A percentile compares a stretch with the other conserved stretches of the same genome.
These are phyloP conservation scores for Mucor lusitanicus DNA, from an alignment of 371 early-diverging fungal genomes.

Conservation along the genomic window DNA sequence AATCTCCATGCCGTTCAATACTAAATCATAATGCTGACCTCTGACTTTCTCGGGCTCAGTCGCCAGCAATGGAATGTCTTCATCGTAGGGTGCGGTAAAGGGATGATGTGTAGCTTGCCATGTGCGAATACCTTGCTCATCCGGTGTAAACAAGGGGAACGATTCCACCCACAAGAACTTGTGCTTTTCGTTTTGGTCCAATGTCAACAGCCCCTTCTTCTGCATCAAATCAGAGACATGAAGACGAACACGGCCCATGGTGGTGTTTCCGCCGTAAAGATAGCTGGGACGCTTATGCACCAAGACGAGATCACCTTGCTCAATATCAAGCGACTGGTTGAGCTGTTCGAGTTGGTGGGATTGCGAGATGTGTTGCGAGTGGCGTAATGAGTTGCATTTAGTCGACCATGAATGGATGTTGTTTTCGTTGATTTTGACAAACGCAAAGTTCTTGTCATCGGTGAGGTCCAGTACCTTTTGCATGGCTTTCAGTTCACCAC, in stretches of 20 bases:
- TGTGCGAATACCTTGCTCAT: conserved; percentile 46
- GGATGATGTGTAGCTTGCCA: conserved; percentile 88
- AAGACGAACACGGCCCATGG: conserved; percentile 74
- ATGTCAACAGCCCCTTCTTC: conserved; percentile 52
- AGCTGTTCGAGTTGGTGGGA: conserved; percentile 14
- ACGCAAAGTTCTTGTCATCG: conserved; percentile 42
- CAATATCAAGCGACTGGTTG: conserved; percentile 39
- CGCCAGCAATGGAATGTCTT: conserved; percentile 66
- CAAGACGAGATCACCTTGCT: conserved; percentile 63
- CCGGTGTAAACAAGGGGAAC: conserved; percentile 86
- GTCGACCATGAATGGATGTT: conserved; percentile 59
- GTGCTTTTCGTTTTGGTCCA: conserved; percentile 47
- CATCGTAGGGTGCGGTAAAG: conserved; percentile 82
- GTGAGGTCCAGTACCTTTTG: conserved; percentile 30
- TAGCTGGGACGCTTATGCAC: conserved; percentile 59
- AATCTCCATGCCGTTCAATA: conserved; percentile 90
- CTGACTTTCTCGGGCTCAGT: conserved; percentile 68
- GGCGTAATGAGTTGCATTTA: conserved; percentile 39
- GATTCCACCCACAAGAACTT: conserved; percentile 89
- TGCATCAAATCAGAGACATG: conserved; percentile 60
- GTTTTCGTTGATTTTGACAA: conserved; percentile 59
- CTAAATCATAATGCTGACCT: conserved; percentile 90
- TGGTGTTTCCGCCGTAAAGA: conserved; percentile 74
- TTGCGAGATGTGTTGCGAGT: conserved; percentile 24
- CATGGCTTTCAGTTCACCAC: conserved; percentile 41